Percentiles rank a stretch among this genome's conserved stretches.
phyloP scores from a whole-genome alignment of 345 rosid genomes.

The Aethionema arabicum region DNA sequence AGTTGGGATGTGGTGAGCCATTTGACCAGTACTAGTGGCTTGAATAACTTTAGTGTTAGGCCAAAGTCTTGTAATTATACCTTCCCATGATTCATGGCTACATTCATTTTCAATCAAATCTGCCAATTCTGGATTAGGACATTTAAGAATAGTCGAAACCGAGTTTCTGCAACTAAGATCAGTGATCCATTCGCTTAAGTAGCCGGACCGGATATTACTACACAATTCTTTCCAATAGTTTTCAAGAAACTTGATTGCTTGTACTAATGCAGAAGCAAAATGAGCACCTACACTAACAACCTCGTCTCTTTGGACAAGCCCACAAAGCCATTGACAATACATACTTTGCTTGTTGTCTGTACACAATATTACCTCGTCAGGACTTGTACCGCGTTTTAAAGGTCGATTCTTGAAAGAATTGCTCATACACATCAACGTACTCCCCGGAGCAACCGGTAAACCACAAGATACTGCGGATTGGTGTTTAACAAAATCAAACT shows the following conservation, averaged over 20 bases:
- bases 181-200: too few species aligned
- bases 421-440: slow-evolving; percentile 35
- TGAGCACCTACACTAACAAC: slow-evolving; percentile 53
- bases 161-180: too few species aligned
- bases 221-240: slow-evolving; percentile 53
- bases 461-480: not conserved
- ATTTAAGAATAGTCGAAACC: slow-evolving; percentile 34
- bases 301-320: slow-evolving; percentile 49
- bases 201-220: slow-evolving; percentile 47
- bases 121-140: slow-evolving; percentile 45
- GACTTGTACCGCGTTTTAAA: slow-evolving; percentile 50
- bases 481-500: not conserved
- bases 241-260: slow-evolving; percentile 59
- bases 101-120: slow-evolving; percentile 42
- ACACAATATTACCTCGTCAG: slow-evolving; percentile 57
- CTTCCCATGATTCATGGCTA: slow-evolving; percentile 52
- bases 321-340: slow-evolving; percentile 60
- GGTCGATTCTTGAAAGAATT: slow-evolving; percentile 44
- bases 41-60: slow-evolving; percentile 54
- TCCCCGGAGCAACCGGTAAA: not conserved
- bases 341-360: slow-evolving; percentile 61
- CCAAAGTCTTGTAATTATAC: slow-evolving; percentile 61
- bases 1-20: slow-evolving; percentile 58
- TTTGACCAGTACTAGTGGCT: slow-evolving; percentile 57
- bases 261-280: slow-evolving; percentile 53